Percentiles rank a stretch among this genome's conserved stretches.
Evolutionary conservation across 805 yeast genomes (phyloP).

Genomic region (Pichia rugopelliculosa): DNA sequence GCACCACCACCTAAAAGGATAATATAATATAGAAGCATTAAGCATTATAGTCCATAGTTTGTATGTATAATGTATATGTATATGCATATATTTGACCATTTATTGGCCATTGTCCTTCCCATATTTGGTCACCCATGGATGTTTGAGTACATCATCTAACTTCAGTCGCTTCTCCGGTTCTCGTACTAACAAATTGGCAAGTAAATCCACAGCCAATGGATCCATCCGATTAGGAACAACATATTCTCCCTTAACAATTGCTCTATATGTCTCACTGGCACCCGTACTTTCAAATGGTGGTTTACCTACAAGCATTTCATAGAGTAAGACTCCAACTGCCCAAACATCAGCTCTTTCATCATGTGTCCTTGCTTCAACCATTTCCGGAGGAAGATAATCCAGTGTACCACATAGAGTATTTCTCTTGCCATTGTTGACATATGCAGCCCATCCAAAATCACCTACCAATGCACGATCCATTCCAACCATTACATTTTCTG

Average conservation of each 20-base stretch:
- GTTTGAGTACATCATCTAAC: background rate
- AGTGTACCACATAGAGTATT: conserved; percentile 90
- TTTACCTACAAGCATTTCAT: conserved; percentile 77
- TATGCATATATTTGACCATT: too few relatives aligned
- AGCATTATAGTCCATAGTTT: too few relatives aligned
- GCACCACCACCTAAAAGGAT: too few relatives aligned
- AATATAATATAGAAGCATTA: too few relatives aligned
- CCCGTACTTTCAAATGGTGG: conserved; percentile 90
- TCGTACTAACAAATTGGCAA: conserved; percentile 44
- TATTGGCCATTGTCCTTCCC: background rate
- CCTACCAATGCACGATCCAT: conserved; percentile 53
- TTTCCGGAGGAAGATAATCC: conserved; percentile 92
- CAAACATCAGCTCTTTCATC: conserved; percentile 79
- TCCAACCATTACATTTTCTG: conserved; percentile 81
- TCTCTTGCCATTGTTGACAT: conserved; percentile 41
- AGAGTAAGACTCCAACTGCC: conserved; percentile 85
- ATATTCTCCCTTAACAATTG: conserved; percentile 74
- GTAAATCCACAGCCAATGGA: conserved; percentile 70
- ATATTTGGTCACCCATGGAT: background rate
- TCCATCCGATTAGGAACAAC: conserved; percentile 65
- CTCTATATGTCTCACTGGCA: conserved; percentile 65
- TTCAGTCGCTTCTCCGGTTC: background rate
- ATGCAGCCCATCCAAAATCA: conserved; percentile 94
- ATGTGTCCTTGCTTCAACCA: conserved; percentile 78
- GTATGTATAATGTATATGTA: too few relatives aligned